Evolutionary conservation across 495 filamentous ascomycete species (phyloP).

Genomic region (Penicillium flavigenum): DNA sequence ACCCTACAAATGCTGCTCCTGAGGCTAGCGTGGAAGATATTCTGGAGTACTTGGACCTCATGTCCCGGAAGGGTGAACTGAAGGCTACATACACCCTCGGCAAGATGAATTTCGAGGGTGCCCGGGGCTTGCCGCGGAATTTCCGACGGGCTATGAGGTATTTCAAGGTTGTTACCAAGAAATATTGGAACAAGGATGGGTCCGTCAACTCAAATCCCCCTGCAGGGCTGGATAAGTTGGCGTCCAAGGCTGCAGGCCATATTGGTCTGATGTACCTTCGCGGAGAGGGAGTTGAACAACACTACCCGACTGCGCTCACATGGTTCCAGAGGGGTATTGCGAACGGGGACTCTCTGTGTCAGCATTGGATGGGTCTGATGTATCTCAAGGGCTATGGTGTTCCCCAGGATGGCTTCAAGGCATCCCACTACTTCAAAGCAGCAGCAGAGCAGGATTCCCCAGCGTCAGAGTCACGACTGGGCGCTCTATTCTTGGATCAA

Average conservation of each 20-base stretch:
- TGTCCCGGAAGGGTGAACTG: slow-evolving; percentile 90
- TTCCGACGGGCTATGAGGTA: slow-evolving; percentile 73
- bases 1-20: slow-evolving; percentile 66
- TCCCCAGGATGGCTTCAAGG: slow-evolving; percentile 66
- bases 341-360: slow-evolving; percentile 80
- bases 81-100: slow-evolving; percentile 89
- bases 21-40: slow-evolving; percentile 89
- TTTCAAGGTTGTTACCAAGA: slow-evolving; percentile 76
- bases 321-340: slow-evolving; percentile 86
- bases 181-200: slow-evolving; percentile 84
- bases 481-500: slow-evolving; percentile 86
- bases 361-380: slow-evolving; percentile 84
- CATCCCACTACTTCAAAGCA: slow-evolving; percentile 76
- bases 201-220: slow-evolving; percentile 53
- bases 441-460: slow-evolving; percentile 84
- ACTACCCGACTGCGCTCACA: slow-evolving; percentile 66
- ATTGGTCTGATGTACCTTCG: slow-evolving; percentile 91
- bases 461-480: slow-evolving; percentile 78
- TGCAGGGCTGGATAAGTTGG: slow-evolving; percentile 71
- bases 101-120: slow-evolving; percentile 87
- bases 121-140: slow-evolving; percentile 70
- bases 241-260: slow-evolving; percentile 86
- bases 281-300: slow-evolving; percentile 84
- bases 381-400: slow-evolving; percentile 83
- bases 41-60: slow-evolving; percentile 88